phyloP scores from a whole-genome alignment of 495 filamentous ascomycete species.

The Tuber indicum region DNA sequence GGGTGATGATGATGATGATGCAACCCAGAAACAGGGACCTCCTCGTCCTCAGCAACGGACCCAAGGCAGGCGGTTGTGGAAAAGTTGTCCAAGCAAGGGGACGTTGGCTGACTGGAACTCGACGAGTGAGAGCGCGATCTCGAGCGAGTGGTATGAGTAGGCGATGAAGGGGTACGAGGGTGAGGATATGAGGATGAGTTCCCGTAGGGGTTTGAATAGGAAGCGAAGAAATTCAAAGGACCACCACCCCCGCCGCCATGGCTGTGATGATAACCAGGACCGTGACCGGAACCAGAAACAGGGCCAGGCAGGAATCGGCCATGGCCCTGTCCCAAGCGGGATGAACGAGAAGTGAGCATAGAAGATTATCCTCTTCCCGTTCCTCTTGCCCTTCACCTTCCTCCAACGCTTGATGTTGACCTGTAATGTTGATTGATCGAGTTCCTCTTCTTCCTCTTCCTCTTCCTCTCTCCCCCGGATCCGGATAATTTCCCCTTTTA shows the following conservation, averaged over 20 bases:
- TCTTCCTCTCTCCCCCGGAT: no score
- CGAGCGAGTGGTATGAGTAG: background rate
- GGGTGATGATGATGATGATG: background rate
- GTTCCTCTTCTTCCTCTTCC: background rate
- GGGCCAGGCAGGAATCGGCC: background rate
- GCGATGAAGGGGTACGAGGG: background rate
- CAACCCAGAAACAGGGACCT: background rate
- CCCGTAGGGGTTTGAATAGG: background rate
- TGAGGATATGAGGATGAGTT: background rate
- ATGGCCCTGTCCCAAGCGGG: background rate
- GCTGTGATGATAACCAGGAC: background rate
- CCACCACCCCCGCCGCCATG: background rate
- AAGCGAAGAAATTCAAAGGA: background rate
- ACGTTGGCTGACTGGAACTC: background rate
- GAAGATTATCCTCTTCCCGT: background rate
- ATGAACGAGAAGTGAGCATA: background rate
- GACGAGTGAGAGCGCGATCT: background rate
- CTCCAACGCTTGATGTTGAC: background rate
- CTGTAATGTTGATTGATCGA: background rate
- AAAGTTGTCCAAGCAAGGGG: slow-evolving; percentile 1
- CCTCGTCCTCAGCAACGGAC: background rate
- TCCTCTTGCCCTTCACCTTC: background rate
- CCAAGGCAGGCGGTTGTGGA: background rate
- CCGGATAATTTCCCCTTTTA: background rate
- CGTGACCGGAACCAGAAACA: background rate